Conservation (phyloP, 1,139 yeast species). For the Diutina neorugosa region DNA sequence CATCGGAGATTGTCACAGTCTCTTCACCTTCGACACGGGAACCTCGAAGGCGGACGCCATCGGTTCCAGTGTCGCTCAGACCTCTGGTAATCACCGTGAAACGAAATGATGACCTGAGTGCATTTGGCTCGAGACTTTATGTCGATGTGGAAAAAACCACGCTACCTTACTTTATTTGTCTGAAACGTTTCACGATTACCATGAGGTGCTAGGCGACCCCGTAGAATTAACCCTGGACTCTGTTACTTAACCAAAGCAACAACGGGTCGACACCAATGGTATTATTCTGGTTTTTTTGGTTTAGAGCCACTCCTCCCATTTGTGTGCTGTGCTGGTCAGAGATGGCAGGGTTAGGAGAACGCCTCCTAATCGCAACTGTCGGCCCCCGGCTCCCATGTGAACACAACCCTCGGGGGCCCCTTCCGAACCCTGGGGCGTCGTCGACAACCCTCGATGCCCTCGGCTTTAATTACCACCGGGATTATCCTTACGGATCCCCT, state of each 20-base stretch:
- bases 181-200: constrained; percentile 8
- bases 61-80: not conserved
- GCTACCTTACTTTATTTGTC: constrained; percentile 59
- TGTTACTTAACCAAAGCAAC: not conserved
- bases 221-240: too few relatives aligned
- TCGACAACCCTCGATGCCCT: not conserved
- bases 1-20: not conserved
- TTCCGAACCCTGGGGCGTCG: not conserved
- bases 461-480: not conserved
- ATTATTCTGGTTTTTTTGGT: not conserved
- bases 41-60: not conserved
- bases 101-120: constrained; percentile 71
- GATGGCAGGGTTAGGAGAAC: not conserved
- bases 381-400: not conserved
- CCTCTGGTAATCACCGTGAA: not conserved
- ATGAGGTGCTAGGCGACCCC: not conserved
- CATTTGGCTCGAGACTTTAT: constrained; percentile 91
- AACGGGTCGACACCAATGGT: not conserved
- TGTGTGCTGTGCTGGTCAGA: not conserved
- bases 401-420: too few relatives aligned
- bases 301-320: not conserved
- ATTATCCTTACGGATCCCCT: not conserved
- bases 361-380: not conserved
- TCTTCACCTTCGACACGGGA: not conserved
- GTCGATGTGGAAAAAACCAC: constrained; percentile 90